Conservation (phyloP, 2,329 filamentous ascomycete genomes). For the Penicillium griseofulvum region DNA sequence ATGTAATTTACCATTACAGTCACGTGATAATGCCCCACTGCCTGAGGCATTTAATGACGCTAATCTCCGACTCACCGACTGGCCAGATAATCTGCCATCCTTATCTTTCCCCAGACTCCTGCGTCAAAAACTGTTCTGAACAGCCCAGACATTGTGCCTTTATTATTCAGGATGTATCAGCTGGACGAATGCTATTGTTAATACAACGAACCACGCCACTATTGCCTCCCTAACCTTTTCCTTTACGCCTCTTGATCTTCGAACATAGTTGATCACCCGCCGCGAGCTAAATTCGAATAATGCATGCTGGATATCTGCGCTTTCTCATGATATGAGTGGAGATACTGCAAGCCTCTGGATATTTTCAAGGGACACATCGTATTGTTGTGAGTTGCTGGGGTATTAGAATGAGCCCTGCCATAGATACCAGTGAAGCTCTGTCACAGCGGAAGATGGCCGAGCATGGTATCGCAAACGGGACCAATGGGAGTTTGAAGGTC, state of each 20-base stretch:
- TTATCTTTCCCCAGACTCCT: constrained; percentile 8
- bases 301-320: background rate
- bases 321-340: background rate
- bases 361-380: background rate
- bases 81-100: constrained; percentile 14
- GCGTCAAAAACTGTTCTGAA: background rate
- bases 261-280: background rate
- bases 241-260: background rate
- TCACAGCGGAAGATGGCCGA: constrained; percentile 7
- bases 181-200: background rate
- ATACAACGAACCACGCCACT: background rate
- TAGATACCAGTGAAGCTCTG: background rate
- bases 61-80: constrained; percentile 1
- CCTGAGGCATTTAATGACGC: constrained; percentile 10
- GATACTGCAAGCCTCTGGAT: background rate
- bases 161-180: background rate
- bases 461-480: background rate
- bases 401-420: constrained; percentile 6
- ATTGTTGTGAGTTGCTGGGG: background rate
- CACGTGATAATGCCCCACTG: background rate
- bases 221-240: background rate
- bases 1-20: background rate
- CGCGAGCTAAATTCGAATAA: background rate
- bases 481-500: background rate
- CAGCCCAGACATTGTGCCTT: background rate